These are phyloP conservation scores for Globisporangium paroecandrum DNA, from an alignment of 352 stramenopile species.

Conservation along the genomic window DNA sequence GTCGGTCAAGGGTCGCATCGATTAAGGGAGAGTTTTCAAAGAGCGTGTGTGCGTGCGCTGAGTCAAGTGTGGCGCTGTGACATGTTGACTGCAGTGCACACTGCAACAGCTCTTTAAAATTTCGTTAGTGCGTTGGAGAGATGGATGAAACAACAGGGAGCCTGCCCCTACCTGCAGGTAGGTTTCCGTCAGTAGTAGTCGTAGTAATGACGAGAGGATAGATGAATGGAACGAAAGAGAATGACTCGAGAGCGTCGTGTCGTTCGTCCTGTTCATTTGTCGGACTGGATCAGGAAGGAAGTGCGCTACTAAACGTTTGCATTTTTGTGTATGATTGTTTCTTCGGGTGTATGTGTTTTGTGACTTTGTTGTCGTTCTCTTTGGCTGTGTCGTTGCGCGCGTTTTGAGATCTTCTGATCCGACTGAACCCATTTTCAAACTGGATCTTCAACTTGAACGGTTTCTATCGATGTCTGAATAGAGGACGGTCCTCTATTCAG, in stretches of 20 bases:
- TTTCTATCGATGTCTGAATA: neutral
- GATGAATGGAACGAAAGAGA: slow-evolving; percentile 6
- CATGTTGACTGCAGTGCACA: neutral
- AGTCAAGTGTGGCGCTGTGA: neutral
- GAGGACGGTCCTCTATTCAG: neutral
- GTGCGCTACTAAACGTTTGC: neutral
- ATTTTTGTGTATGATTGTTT: slow-evolving; percentile 1
- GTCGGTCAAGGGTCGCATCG: slow-evolving; percentile 86
- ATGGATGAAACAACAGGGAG: neutral
- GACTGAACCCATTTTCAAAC: neutral
- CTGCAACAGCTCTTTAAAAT: neutral
- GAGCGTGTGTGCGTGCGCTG: neutral
- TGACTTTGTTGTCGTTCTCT: neutral
- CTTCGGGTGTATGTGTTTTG: neutral
- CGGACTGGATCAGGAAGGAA: neutral
- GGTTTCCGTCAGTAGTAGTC: slow-evolving; percentile 1
- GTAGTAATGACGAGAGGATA: slow-evolving; percentile 3
- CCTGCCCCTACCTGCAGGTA: neutral
- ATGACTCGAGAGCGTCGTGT: neutral
- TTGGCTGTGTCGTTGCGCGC: neutral
- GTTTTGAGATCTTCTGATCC: neutral
- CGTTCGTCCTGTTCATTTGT: slow-evolving; percentile 1
- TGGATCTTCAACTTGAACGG: neutral
- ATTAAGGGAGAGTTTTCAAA: slow-evolving; percentile 1
- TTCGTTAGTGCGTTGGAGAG: neutral